Conservation (phyloP, 805 yeast species). For the Candida argentea region DNA sequence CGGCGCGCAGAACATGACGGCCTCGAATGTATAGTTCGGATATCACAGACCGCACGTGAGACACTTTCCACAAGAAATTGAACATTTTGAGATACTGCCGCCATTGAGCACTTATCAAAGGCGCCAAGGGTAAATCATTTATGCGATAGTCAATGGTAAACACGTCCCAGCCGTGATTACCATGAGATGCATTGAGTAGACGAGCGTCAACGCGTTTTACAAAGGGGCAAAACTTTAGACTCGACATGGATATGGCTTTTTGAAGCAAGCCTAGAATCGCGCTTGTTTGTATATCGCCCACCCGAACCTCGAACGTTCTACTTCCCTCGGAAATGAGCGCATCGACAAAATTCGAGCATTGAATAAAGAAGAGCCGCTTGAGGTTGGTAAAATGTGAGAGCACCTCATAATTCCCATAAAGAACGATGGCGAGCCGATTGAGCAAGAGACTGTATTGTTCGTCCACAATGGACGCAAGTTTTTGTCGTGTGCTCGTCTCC, state of each 20-base stretch:
- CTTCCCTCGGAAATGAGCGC: constrained; percentile 43
- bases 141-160: constrained; percentile 74
- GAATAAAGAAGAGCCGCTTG: constrained; percentile 58
- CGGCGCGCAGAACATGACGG: constrained; percentile 16
- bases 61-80: constrained; percentile 75
- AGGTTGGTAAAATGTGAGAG: constrained; percentile 48
- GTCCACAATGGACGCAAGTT: constrained; percentile 22
- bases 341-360: constrained; percentile 77
- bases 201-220: constrained; percentile 74
- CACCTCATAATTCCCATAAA: constrained; percentile 41
- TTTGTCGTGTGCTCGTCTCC: constrained; percentile 10
- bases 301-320: no score
- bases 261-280: no score
- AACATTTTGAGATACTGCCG: constrained; percentile 61
- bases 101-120: constrained; percentile 17
- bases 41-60: constrained; percentile 48
- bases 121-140: constrained; percentile 43
- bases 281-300: constrained; percentile 45
- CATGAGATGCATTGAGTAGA: constrained; percentile 59
- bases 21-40: constrained; percentile 21
- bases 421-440: constrained; percentile 36
- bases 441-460: constrained; percentile 44
- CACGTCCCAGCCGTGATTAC: constrained; percentile 83
- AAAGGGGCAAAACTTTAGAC: no score
- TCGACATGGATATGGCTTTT: no score